Evolutionary conservation across 176 grass and related monocot genomes (phyloP), one percentile per base, ranked within the genome.

Genomic region (Aegilops tauschii): DNA sequence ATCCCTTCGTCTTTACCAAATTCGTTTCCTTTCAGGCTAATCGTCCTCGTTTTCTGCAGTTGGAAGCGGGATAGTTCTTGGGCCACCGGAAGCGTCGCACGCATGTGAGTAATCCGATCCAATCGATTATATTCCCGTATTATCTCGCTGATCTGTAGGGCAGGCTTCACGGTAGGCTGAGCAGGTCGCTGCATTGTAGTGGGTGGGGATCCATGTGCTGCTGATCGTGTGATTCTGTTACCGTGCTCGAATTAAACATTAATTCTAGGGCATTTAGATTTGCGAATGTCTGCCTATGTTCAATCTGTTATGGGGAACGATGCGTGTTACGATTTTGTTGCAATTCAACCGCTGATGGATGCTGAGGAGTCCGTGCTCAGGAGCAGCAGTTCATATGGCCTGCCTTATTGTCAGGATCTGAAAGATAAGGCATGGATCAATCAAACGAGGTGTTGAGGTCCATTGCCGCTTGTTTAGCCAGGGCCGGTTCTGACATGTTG

Each of bases 71-170:
- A 70, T 86, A 56, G 50, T 63, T 52, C 21, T 81, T 37, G 36
- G 69, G 47, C 83, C 65, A 56, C 65, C 84, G 35, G 79, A 54
- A 62, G 65, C 88, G 72, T 64, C 17, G 50, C 63, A 11, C 39
- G 42, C 84, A 90, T 90, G 88, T 90, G 80, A 86, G 88, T 90
- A 28, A 64, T 56, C 84, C 65, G 79, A 83, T 83, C 72, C 18
- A 35, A 50, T 44, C 13, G 17, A 76, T 63, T 80, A 58, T 81
- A 5, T 90, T 3, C 0, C 29, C 12, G 9, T 54, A 16, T 31
- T 9, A 8, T 17, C 25, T 27, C 4, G 10, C 44, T 31, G 30
- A 89, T 88, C 39, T 36, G 13, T 49, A 12, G 42, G 12, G 27
- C 39, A 23, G 36, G 29, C 65, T 44, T 61, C 30, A 13, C 65